Conservation (phyloP, 2,329 filamentous ascomycete genomes). For the Exophiala calicioides region DNA sequence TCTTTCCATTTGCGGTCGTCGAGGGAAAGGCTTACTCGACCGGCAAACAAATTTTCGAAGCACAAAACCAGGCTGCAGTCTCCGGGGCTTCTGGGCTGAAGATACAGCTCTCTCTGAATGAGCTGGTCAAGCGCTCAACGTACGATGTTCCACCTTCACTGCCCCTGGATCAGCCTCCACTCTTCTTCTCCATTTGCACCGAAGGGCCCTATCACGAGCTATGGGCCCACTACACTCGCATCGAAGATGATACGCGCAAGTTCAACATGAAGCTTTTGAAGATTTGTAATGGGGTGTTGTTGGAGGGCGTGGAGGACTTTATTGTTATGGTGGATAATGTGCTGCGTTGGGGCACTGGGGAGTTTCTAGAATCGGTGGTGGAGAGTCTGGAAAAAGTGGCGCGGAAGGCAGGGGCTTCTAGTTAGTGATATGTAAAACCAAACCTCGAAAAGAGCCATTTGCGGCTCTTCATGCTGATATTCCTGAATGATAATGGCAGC, state of each 20-base stretch:
- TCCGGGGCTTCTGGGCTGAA: slow-evolving; percentile 16
- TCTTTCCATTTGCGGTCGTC: slow-evolving; percentile 24
- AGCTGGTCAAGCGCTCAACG: slow-evolving; percentile 1
- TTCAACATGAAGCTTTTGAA: slow-evolving; percentile 11
- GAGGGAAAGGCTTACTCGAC: slow-evolving; percentile 30
- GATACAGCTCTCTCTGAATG: slow-evolving; percentile 10
- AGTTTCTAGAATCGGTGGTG: slow-evolving; percentile 15
- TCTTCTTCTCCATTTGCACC: slow-evolving; percentile 31
- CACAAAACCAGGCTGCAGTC: slow-evolving; percentile 28
- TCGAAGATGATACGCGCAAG: slow-evolving; percentile 10
- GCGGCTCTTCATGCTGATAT: too few species aligned
- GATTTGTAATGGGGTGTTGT: slow-evolving; percentile 7
- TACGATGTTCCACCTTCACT: not conserved
- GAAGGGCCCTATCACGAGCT: slow-evolving; percentile 31
- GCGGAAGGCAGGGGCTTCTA: not conserved
- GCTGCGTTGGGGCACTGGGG: slow-evolving; percentile 10
- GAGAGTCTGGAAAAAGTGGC: slow-evolving; percentile 14
- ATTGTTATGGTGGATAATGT: slow-evolving; percentile 13
- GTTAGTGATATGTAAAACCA: too few species aligned
- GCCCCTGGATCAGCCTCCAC: slow-evolving; percentile 9
- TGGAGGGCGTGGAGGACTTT: slow-evolving; percentile 4
- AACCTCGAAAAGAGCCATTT: too few species aligned
- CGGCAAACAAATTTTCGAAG: slow-evolving; percentile 24
- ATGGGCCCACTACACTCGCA: slow-evolving; percentile 23
- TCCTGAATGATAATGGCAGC: too few species aligned